Percentiles rank a stretch among this genome's conserved stretches.
Conservation (phyloP, 257 asterid genomes). For the Solanum bukasovii region DNA sequence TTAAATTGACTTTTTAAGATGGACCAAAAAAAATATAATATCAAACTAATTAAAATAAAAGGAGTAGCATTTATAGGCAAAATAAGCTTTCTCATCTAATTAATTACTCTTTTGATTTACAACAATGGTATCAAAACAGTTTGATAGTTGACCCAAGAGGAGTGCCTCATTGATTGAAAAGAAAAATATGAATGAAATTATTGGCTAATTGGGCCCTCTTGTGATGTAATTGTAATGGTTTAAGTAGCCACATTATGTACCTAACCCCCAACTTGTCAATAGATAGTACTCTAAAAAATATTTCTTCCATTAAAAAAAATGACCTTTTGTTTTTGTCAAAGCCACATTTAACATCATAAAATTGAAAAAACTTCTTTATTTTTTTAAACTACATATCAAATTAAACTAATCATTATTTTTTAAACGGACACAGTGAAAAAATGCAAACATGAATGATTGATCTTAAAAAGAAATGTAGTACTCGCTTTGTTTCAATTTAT, state of each 20-base stretch:
- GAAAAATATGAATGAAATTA: background rate
- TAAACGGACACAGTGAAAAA: too few species aligned
- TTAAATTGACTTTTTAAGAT: background rate
- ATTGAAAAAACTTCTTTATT: too few species aligned
- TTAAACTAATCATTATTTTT: too few species aligned
- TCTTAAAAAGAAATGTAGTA: background rate
- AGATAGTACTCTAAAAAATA: background rate
- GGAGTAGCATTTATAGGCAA: background rate
- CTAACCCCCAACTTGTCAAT: background rate
- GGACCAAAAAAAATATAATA: background rate
- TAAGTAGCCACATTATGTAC: background rate
- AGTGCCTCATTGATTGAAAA: background rate
- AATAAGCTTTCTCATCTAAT: background rate
- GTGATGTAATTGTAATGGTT: background rate
- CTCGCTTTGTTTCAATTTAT: fast-evolving
- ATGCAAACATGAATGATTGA: too few species aligned
- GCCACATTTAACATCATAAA: too few species aligned
- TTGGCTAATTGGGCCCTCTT: background rate
- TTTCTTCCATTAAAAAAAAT: too few species aligned
- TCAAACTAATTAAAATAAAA: background rate
- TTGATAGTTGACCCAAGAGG: background rate
- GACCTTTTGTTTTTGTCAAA: too few species aligned
- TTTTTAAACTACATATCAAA: background rate
- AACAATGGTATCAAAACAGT: background rate
- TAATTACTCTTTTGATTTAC: background rate